A percentile compares a stretch with the other conserved stretches of the same genome.
These are phyloP conservation scores for Xerocomellus amylosporus DNA, from an alignment of 768 basidiomycete species.

Conservation along the genomic window DNA sequence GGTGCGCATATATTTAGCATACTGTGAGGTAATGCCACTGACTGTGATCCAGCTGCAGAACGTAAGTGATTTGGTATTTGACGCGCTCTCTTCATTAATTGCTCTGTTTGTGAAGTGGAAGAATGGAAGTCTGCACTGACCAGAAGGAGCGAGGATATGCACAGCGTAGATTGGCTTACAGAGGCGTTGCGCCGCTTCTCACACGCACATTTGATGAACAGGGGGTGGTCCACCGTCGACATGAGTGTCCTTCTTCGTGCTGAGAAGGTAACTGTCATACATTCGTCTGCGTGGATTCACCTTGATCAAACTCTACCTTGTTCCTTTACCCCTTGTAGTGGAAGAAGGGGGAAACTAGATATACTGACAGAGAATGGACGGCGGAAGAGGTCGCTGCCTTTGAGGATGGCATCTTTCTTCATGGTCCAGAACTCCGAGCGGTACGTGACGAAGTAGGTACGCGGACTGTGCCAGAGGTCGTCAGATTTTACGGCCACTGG, in stretches of 20 bases:
- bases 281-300: conserved; percentile 8
- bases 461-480: conserved; percentile 70
- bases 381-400: conserved; percentile 69
- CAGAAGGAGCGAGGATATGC: conserved; percentile 48
- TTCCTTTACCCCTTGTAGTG: conserved; percentile 45
- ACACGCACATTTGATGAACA: conserved; percentile 57
- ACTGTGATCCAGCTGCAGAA: conserved; percentile 47
- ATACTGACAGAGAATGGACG: conserved; percentile 69
- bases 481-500: conserved; percentile 83
- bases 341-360: conserved; percentile 66
- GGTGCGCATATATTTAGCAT: conserved; percentile 41
- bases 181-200: conserved; percentile 73
- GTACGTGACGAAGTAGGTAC: conserved; percentile 73
- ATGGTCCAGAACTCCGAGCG: conserved; percentile 77
- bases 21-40: conserved; percentile 20
- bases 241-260: conserved; percentile 55
- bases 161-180: conserved; percentile 78
- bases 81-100: not conserved
- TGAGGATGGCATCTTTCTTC: conserved; percentile 67
- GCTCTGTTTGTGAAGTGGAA: conserved; percentile 50
- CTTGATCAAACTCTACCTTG: conserved; percentile 9
- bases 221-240: conserved; percentile 58
- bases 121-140: conserved; percentile 57
- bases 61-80: conserved; percentile 38
- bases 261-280: conserved; percentile 56